phyloP scores from a whole-genome alignment of 139 green algal genomes.

The Penium margaritaceum region DNA sequence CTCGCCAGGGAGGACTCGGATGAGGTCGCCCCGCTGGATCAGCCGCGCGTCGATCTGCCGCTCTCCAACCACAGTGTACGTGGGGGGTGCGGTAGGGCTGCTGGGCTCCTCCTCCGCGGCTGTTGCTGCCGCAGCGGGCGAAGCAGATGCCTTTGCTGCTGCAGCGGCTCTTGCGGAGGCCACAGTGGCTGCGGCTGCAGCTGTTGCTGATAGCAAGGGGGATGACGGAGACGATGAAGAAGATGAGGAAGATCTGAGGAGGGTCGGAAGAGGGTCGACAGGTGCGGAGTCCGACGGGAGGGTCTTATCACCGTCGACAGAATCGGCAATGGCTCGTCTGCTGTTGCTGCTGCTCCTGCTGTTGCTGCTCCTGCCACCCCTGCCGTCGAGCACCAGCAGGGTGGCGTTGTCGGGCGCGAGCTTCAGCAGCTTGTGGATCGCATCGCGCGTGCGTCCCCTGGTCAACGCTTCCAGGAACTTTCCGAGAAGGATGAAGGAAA shows the following conservation, averaged over 20 bases:
- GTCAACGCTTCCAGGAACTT: conserved; percentile 72
- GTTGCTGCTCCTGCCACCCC: neutral
- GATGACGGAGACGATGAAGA: conserved; percentile 65
- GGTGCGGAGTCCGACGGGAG: too few relatives aligned
- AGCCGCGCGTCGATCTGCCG: conserved; percentile 52
- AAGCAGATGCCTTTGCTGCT: neutral
- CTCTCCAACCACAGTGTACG: conserved; percentile 41
- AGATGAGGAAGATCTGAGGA: conserved; percentile 59
- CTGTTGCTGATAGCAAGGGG: conserved; percentile 57
- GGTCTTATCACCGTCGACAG: too few relatives aligned
- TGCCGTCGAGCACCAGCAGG: conserved; percentile 66
- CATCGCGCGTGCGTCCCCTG: conserved; percentile 70
- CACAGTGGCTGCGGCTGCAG: too few relatives aligned
- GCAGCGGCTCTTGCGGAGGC: neutral
- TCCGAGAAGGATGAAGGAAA: conserved; percentile 88
- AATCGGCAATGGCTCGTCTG: neutral
- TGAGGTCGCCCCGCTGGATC: conserved; percentile 74
- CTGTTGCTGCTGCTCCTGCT: neutral
- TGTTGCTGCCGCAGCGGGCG: neutral
- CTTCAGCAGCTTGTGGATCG: conserved; percentile 68
- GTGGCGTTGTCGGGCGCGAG: conserved; percentile 68
- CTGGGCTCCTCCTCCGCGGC: neutral
- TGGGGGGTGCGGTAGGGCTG: neutral
- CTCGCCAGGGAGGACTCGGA: conserved; percentile 62
- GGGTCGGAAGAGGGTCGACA: too few relatives aligned